phyloP scores from a whole-genome alignment of 352 stramenopile species.

The Globisporangium yorkense region DNA sequence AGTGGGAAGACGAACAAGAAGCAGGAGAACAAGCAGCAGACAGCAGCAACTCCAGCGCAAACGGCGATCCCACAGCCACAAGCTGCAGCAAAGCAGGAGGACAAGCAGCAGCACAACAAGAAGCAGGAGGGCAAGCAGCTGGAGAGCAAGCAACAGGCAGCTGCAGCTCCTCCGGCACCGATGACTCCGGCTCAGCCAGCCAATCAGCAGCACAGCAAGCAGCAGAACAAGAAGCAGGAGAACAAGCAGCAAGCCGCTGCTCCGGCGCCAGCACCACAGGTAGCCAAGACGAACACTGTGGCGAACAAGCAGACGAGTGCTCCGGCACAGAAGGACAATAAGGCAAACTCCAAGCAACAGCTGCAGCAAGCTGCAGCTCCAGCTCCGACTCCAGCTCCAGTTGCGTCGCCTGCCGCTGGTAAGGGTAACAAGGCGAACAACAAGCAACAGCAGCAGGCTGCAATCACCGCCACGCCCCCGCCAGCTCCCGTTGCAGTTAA shows the following conservation, averaged over 20 bases:
- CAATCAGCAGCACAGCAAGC: background rate
- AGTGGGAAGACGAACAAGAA: slow-evolving; percentile 1
- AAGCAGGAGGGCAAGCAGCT: slow-evolving; percentile 1
- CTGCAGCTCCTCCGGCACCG: background rate
- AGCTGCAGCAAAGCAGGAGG: background rate
- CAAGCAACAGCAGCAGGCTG: slow-evolving; percentile 1
- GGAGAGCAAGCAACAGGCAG: background rate
- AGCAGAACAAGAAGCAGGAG: slow-evolving; percentile 1
- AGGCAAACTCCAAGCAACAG: slow-evolving; percentile 3
- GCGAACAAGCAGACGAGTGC: background rate
- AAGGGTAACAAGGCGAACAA: slow-evolving; percentile 8
- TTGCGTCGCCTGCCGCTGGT: background rate
- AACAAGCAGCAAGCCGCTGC: slow-evolving; percentile 2
- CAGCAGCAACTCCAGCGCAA: background rate
- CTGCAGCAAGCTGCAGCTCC: background rate
- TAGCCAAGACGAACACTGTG: background rate
- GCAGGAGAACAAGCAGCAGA: slow-evolving; percentile 1
- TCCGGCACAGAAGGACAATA: background rate
- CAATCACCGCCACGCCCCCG: background rate
- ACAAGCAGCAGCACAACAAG: background rate
- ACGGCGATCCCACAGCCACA: background rate
- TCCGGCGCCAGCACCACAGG: background rate
- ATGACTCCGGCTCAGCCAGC: background rate
- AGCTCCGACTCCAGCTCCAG: background rate
- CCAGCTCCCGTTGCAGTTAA: slow-evolving; percentile 3